Evolutionary conservation across 2,329 filamentous ascomycete genomes (phyloP), one percentile per base, ranked within the genome.

Genomic region (Fonsecaea erecta): DNA sequence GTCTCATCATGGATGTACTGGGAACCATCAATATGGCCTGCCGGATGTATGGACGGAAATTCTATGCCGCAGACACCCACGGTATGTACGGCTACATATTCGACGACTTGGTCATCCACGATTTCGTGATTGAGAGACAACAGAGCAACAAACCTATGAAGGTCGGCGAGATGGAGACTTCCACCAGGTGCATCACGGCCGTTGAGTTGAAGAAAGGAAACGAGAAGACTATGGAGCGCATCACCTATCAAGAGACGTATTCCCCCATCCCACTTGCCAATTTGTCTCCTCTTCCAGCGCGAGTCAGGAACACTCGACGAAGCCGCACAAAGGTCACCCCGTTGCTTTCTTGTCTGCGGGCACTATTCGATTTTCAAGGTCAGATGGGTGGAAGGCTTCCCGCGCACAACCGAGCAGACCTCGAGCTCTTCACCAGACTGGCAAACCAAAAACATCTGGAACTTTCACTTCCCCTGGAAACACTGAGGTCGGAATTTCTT

Each of bases 11-110:
- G 52, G 82, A 86, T 63, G 87, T 88, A 0, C 85, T 96, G 68
- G 87, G 88, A 69, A 85, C 87, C 64, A 90, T 98, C 80, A 97
- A 98, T 79, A 91, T 91, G 24, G 90, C 91, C 30, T 93, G 93
- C 46, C 90, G 94, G 53, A 80, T 96, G 40, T 88, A 90, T 66
- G 85, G 87, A 68, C 87, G 88, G 54, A 88, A 93, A 11, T 97
- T 97, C 77, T 99, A 99, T 78, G 92, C 92, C 9, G 91, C 93
- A 37, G 90, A 88, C 57, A 87, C 90, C 2, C 92, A 97, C 75
- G 95, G 95, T 55, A 85, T 97, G 75, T 98, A 96, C 76, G 95
- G 95, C 62, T 99, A 92, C 80, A 90, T 97, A 70, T 99, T 99
- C 76, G 90, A 91, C 64, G 95, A 99, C 76, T 84, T 99, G 24